Evolutionary conservation across 2,329 filamentous ascomycete species (phyloP), one percentile per base, ranked within the genome.

Genomic region (Emmonsiellopsis sp.): DNA sequence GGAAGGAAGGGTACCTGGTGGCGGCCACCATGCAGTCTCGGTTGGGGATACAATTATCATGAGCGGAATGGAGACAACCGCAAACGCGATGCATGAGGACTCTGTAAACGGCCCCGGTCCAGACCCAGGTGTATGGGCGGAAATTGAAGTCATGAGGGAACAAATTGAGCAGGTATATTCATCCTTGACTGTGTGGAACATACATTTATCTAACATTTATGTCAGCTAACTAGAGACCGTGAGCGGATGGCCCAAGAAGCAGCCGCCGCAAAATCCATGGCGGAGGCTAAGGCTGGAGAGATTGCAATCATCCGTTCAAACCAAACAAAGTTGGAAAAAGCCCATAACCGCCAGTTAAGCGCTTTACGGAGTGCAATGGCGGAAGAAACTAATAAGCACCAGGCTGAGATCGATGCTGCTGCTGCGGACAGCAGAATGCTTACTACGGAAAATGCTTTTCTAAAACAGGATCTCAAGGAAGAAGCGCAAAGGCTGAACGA

Each of bases 281-380:
- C 73, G 2, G 68, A 72, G 54, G 72, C 74, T 27, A 82, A 81
- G 63, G 68, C 77, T 6, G 82, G 82, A 34, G 82, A 85, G 62
- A 81, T 81, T 42, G 75, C 81, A 39, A 84, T 83, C 40, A 75
- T 85, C 14, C 76, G 82, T 11, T 72, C 76, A 17, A 83, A 83
- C 56, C 74, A 79, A 57, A 72, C 76, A 36, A 79, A 77, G 59
- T 65, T 76, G 8, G 68, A 65, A 31, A 77, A 78, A 56, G 74
- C 78, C 34, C 76, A 79, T 63, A 78, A 82, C 60, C 72, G 73
- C 49, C 73, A 77, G 60, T 61, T 84, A 13, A 66, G 69, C 27
- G 71, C 74, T 7, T 66, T 83, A 59, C 76, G 80, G 55, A 78
- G 78, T 56, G 58, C 73, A 14, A 75, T 82, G 63, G 72, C 71